A percentile compares a stretch with the other conserved stretches of the same genome.
Evolutionary conservation across 768 basidiomycete genomes (phyloP).

Genomic region (Kockovaella imperatae): DNA sequence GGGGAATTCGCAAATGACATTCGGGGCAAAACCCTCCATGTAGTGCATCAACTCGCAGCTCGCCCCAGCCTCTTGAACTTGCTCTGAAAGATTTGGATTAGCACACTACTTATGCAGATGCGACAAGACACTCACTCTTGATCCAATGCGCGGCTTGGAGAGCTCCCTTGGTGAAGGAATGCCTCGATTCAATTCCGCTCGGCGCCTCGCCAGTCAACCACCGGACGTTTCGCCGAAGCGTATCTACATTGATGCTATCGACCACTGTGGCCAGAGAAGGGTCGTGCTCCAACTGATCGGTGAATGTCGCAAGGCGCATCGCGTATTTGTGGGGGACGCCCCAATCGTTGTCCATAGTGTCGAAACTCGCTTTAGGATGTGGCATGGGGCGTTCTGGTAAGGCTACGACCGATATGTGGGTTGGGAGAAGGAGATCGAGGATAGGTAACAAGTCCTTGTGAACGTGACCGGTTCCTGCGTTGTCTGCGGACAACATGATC

Average conservation of each 20-base stretch:
- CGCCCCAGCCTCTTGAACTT: constrained; percentile 66
- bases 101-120: neutral
- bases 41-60: constrained; percentile 62
- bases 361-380: neutral
- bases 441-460: constrained; percentile 22
- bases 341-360: constrained; percentile 10
- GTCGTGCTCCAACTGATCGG: constrained; percentile 59
- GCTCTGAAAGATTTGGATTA: constrained; percentile 15
- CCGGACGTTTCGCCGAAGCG: constrained; percentile 63
- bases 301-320: constrained; percentile 54
- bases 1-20: constrained; percentile 69
- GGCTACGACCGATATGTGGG: constrained; percentile 62
- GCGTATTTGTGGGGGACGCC: constrained; percentile 55
- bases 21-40: constrained; percentile 67
- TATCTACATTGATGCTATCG: constrained; percentile 56
- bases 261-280: constrained; percentile 62
- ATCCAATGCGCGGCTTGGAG: constrained; percentile 65
- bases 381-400: constrained; percentile 51
- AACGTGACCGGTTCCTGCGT: constrained; percentile 37
- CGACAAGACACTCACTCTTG: constrained; percentile 49
- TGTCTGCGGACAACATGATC: constrained; percentile 19
- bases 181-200: constrained; percentile 68
- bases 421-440: constrained; percentile 61
- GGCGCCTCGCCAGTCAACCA: constrained; percentile 76
- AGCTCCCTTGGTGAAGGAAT: constrained; percentile 68